Evolutionary conservation across 2,329 filamentous ascomycete species (phyloP), one percentile per base, ranked within the genome.

Genomic region (Ilyonectria robusta): DNA sequence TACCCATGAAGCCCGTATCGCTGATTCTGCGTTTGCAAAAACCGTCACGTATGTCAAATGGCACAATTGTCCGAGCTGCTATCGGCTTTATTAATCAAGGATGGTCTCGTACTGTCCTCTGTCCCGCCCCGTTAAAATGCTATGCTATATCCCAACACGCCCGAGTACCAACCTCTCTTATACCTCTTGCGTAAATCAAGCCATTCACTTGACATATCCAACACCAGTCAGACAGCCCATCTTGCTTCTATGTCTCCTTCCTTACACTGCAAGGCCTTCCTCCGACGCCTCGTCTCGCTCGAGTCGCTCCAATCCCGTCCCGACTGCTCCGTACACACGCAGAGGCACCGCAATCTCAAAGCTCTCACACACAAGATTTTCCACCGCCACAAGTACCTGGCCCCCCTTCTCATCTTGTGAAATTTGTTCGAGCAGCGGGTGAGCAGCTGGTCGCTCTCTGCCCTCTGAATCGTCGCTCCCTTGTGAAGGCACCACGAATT

Each of bases 281-380:
- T 86, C 85, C 29, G 82, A 78, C 37, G 83, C 86, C 74, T 88
- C 86, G 51, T 89, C 87, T 61, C 86, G 80, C 75, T 89, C 87
- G 59, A 88, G 75, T 67, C 83, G 83, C 77, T 89, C 88, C 65
- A 90, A 77, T 8, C 87, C 87, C 59, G 83, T 87, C 65, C 87
- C 86, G 40, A 88, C 84, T 19, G 88, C 88, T 46, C 90, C 90
- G 76, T 97, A 97, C 10, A 98, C 93, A 57, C 90, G 89, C 70
- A 98, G 83, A 29, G 94, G 94, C 51, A 97, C 94, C 37, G 91
- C 89, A 51, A 97, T 93, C 80, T 97, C 94, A 80, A 97, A 97
- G 75, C 93, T 97, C 83, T 97, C 94, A 74, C 94, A 95, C 9
- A 91, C 87, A 58, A 97, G 76, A 69, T 90, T 90, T 82, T 97